Percentiles rank a stretch among this genome's conserved stretches.
Evolutionary conservation across 2,329 filamentous ascomycete species (phyloP).

Genomic region (Cryoendolithus antarcticus): DNA sequence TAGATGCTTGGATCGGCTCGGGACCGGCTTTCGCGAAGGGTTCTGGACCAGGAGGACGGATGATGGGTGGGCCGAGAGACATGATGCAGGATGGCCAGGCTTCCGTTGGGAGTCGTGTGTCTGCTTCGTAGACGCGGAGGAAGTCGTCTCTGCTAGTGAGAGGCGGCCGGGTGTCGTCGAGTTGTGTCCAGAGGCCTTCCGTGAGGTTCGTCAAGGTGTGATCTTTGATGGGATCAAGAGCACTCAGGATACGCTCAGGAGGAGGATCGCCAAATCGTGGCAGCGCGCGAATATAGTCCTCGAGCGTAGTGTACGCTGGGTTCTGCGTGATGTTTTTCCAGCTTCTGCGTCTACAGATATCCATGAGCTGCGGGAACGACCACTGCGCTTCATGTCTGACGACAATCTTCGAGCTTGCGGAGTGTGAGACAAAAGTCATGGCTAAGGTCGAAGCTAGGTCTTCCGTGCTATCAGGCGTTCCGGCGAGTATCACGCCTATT

Average conservation of each 20-base stretch:
- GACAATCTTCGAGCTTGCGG: slow-evolving; percentile 37
- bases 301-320: slow-evolving; percentile 29
- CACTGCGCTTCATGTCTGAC: slow-evolving; percentile 43
- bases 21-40: too few species aligned
- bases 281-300: slow-evolving; percentile 31
- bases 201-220: slow-evolving; percentile 33
- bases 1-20: too few species aligned
- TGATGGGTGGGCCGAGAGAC: slow-evolving; percentile 18
- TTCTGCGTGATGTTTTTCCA: slow-evolving; percentile 28
- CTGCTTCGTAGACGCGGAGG: slow-evolving; percentile 20
- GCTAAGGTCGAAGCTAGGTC: slow-evolving; percentile 28
- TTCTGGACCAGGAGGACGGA: slow-evolving; percentile 1
- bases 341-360: slow-evolving; percentile 23
- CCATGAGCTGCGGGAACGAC: slow-evolving; percentile 33
- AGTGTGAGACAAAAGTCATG: slow-evolving; percentile 30
- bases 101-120: slow-evolving; percentile 7
- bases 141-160: slow-evolving; percentile 30
- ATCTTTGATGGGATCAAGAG: slow-evolving; percentile 31
- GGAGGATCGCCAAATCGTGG: slow-evolving; percentile 31
- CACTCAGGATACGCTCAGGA: slow-evolving; percentile 25
- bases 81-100: slow-evolving; percentile 18
- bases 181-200: slow-evolving; percentile 31
- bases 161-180: slow-evolving; percentile 30
- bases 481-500: slow-evolving; percentile 31
- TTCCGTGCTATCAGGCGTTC: slow-evolving; percentile 23